phyloP scores from a whole-genome alignment of 2,329 filamentous ascomycete species.

The Epichloe brachyelytri region DNA sequence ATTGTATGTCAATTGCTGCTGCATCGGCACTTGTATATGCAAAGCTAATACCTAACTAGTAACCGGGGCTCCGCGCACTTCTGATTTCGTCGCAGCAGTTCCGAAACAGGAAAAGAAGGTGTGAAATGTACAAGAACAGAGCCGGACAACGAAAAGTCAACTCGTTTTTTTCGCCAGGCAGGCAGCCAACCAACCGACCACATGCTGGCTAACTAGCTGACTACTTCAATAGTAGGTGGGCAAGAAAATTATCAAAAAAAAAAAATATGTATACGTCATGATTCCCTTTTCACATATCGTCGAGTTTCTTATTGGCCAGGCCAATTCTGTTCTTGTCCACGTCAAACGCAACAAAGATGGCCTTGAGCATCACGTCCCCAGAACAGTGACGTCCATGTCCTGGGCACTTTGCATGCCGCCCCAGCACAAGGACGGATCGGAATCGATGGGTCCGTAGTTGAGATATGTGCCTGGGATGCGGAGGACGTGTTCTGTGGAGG shows the following conservation, averaged over 20 bases:
- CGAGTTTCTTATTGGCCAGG: conserved; percentile 30
- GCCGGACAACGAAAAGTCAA: background rate
- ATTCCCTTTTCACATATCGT: conserved; percentile 7
- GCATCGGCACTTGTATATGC: background rate
- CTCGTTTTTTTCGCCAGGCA: too few relatives aligned
- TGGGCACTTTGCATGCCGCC: conserved; percentile 57
- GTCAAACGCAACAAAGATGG: conserved; percentile 62
- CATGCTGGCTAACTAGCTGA: too few relatives aligned
- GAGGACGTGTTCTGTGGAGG: conserved; percentile 34
- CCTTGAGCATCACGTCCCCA: conserved; percentile 71
- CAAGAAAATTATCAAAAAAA: background rate
- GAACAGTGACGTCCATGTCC: conserved; percentile 43
- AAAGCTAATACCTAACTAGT: background rate
- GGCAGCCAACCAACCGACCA: too few relatives aligned
- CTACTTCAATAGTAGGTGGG: background rate
- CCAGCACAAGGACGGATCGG: conserved; percentile 47
- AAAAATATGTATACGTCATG: background rate
- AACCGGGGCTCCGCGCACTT: background rate
- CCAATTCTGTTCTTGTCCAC: conserved; percentile 26
- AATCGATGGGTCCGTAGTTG: conserved; percentile 37
- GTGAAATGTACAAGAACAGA: background rate
- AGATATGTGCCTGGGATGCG: conserved; percentile 42
- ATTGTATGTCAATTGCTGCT: background rate
- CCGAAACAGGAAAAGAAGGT: background rate
- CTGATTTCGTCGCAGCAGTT: background rate